Conservation (phyloP, 2,329 filamentous ascomycete species). For the Neopestalotiopsis sp. region DNA sequence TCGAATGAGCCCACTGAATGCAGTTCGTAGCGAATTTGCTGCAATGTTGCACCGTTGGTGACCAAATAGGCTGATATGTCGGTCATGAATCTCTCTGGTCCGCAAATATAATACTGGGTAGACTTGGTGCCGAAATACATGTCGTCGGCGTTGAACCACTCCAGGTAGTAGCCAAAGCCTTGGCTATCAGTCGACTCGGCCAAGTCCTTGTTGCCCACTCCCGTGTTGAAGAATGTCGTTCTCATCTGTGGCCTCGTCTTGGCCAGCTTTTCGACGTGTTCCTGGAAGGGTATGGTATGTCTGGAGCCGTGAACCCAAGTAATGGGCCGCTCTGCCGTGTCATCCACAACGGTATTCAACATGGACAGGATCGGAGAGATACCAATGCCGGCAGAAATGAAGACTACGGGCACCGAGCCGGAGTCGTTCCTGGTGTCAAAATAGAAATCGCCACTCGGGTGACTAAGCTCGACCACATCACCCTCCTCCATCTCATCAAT, state of each 20-base stretch:
- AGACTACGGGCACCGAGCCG: slow-evolving; percentile 56
- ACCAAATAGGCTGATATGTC: slow-evolving; percentile 53
- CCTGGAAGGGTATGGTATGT: slow-evolving; percentile 57
- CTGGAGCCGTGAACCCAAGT: slow-evolving; percentile 66
- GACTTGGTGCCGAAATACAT: slow-evolving; percentile 50
- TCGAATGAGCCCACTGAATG: slow-evolving; percentile 22
- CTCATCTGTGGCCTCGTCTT: slow-evolving; percentile 40
- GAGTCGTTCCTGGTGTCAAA: slow-evolving; percentile 49
- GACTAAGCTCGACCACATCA: slow-evolving; percentile 68
- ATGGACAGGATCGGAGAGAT: slow-evolving; percentile 67
- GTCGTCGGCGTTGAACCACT: slow-evolving; percentile 48
- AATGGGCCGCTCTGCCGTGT: slow-evolving; percentile 52
- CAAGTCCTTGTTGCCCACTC: slow-evolving; percentile 50
- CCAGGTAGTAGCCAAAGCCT: slow-evolving; percentile 52
- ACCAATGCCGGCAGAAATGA: slow-evolving; percentile 67
- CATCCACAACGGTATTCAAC: slow-evolving; percentile 57
- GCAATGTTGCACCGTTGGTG: slow-evolving; percentile 41
- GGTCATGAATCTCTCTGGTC: slow-evolving; percentile 60
- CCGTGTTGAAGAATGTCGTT: slow-evolving; percentile 56
- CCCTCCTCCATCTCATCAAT: slow-evolving; percentile 67
- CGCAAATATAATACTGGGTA: slow-evolving; percentile 61
- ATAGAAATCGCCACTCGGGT: slow-evolving; percentile 69
- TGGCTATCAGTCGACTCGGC: slow-evolving; percentile 51
- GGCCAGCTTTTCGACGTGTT: slow-evolving; percentile 53
- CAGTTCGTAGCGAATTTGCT: slow-evolving; percentile 21